Evolutionary conservation across 140 eudicot genomes (phyloP).

Genomic region (Flaveria floridana): DNA sequence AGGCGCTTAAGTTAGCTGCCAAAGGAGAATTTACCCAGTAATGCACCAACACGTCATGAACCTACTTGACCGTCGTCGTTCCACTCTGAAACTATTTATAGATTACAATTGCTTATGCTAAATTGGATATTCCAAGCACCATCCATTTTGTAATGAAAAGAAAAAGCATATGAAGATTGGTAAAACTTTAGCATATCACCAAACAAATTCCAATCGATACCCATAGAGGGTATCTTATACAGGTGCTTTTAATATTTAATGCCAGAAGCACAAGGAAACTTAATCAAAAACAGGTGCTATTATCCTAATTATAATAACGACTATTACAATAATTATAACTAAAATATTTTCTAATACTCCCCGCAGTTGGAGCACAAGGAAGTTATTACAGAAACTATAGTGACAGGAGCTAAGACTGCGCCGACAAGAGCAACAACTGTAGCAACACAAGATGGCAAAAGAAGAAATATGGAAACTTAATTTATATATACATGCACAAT

Average conservation of each 20-base stretch:
- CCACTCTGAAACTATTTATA: neutral
- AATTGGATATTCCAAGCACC: slow-evolving; percentile 19
- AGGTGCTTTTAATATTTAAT: neutral
- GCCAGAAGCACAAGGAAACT: neutral
- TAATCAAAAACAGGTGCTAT: too few relatives aligned
- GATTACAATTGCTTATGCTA: neutral
- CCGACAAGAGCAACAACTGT: too few relatives aligned
- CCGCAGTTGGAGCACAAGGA: too few relatives aligned
- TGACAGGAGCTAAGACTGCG: too few relatives aligned
- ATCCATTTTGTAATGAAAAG: slow-evolving; percentile 7
- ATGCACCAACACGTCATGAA: neutral
- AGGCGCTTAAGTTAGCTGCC: neutral
- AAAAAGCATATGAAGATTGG: neutral
- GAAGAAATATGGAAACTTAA: too few relatives aligned
- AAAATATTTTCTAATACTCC: too few relatives aligned
- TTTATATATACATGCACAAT: too few relatives aligned
- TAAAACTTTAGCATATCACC: neutral
- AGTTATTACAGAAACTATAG: too few relatives aligned
- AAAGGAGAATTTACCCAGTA: slow-evolving; percentile 23
- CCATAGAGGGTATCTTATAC: neutral
- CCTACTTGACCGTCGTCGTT: neutral
- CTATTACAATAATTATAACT: too few relatives aligned
- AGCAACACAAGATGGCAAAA: too few relatives aligned
- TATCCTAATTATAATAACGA: too few relatives aligned
- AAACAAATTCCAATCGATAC: neutral